Percentiles rank a stretch among this genome's conserved stretches.
Conservation (phyloP, 805 yeast genomes). For the Metschnikowia vanudenii region DNA sequence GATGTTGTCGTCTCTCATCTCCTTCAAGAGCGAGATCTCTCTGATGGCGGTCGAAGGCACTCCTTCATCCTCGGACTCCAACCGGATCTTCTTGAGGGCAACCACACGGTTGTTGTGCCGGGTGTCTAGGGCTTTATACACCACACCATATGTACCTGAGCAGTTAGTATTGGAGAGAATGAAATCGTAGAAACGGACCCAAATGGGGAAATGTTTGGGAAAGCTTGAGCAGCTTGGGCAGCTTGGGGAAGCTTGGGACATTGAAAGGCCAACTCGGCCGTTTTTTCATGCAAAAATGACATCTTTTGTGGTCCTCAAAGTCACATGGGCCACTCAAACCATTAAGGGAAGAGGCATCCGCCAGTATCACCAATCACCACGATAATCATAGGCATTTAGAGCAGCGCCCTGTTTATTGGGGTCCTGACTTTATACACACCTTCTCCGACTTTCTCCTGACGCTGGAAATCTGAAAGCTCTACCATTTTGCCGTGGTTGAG, state of each 20-base stretch:
- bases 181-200: no score
- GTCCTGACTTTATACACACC: constrained; percentile 45
- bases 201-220: no score
- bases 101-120: constrained; percentile 90
- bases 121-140: constrained; percentile 89
- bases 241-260: no score
- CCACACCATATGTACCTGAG: constrained; percentile 91
- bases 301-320: no score
- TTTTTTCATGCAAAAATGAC: no score
- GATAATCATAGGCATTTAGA: no score
- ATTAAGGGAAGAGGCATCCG: no score
- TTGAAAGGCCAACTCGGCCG: no score
- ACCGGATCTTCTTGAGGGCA: constrained; percentile 90
- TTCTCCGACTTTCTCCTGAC: constrained; percentile 95
- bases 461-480: constrained; percentile 87
- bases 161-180: constrained; percentile 12
- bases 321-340: no score
- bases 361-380: no score
- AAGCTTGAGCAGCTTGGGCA: no score
- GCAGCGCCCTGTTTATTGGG: not conserved
- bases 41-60: constrained; percentile 98
- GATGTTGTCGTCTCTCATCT: constrained; percentile 88
- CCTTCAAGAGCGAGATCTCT: constrained; percentile 91
- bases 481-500: constrained; percentile 49
- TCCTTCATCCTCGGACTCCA: constrained; percentile 97